A percentile compares a stretch with the other conserved stretches of the same genome.
Conservation (phyloP, 306 rosid genomes). For the Argentina anserina region DNA sequence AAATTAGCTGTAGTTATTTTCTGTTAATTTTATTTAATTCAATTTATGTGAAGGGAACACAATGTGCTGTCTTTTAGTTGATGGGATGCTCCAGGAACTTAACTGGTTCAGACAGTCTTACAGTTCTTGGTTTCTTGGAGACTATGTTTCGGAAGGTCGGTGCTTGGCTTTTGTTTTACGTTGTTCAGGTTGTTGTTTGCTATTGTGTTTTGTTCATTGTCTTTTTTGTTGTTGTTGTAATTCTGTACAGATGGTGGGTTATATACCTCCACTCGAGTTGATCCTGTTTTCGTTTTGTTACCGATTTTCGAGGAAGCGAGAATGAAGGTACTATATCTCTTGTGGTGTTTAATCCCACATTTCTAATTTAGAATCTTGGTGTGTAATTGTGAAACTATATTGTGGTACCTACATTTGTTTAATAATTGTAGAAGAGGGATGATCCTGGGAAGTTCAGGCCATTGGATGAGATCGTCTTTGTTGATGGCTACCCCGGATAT, state of each 20-base stretch:
- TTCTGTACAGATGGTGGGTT: conserved; percentile 65
- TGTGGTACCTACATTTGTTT: conserved; percentile 13
- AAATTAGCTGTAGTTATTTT: background rate
- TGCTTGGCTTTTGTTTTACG: background rate
- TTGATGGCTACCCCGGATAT: conserved; percentile 84
- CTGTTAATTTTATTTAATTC: conserved; percentile 5
- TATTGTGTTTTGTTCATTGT: background rate
- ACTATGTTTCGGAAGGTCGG: conserved; percentile 70
- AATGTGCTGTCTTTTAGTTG: conserved; percentile 55
- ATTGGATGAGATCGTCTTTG: conserved; percentile 69
- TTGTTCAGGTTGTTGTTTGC: no score
- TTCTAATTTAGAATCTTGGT: conserved; percentile 12
- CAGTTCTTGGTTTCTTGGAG: conserved; percentile 94
- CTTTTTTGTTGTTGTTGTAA: background rate
- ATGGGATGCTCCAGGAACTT: conserved; percentile 73
- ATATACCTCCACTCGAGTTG: conserved; percentile 73
- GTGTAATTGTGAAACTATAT: conserved; percentile 1
- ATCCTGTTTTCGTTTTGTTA: conserved; percentile 80
- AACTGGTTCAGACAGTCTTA: conserved; percentile 83
- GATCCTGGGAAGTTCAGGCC: conserved; percentile 89
- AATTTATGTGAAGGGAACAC: conserved; percentile 43
- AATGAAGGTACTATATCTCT: conserved; percentile 59
- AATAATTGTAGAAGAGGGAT: conserved; percentile 65
- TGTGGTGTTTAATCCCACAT: background rate
- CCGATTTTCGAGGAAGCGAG: conserved; percentile 88